A percentile compares a stretch with the other conserved stretches of the same genome.
Evolutionary conservation across 225 moss, liverwort and hornwort species (phyloP).

Genomic region (Polytrichum formosum): DNA sequence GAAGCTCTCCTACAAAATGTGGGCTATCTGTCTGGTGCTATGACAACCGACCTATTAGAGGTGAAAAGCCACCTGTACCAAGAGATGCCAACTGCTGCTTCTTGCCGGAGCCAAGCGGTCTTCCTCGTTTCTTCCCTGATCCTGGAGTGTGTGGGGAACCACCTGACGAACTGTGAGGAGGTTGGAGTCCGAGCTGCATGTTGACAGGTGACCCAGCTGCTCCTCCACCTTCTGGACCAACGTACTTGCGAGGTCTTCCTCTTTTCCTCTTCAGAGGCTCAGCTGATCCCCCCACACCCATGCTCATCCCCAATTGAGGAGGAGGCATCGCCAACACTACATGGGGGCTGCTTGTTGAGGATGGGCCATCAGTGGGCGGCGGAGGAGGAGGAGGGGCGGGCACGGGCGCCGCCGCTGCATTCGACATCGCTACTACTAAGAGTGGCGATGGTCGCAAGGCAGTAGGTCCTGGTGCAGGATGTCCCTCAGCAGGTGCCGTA

Average conservation of each 20-base stretch:
- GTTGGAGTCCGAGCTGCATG: slow-evolving; percentile 40
- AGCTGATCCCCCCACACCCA: slow-evolving; percentile 31
- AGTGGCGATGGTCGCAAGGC: slow-evolving; percentile 20
- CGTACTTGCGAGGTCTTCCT: slow-evolving; percentile 66
- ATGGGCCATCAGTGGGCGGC: neutral
- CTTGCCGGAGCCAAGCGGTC: slow-evolving; percentile 70
- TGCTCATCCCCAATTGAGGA: slow-evolving; percentile 16
- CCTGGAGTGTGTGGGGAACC: slow-evolving; percentile 26
- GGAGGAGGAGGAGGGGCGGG: slow-evolving; percentile 4
- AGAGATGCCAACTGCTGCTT: slow-evolving; percentile 54
- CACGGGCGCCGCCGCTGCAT: neutral
- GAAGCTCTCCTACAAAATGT: too few species aligned
- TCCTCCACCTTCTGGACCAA: slow-evolving; percentile 22
- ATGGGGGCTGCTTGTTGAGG: neutral
- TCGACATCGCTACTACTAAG: slow-evolving; percentile 19
- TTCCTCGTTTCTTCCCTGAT: slow-evolving; percentile 58
- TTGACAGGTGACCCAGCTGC: slow-evolving; percentile 15
- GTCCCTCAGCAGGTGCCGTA: slow-evolving; percentile 3
- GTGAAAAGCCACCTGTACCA: slow-evolving; percentile 21
- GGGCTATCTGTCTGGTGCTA: too few species aligned
- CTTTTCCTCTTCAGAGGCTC: slow-evolving; percentile 60
- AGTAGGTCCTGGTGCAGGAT: neutral
- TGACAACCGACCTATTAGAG: too few species aligned
- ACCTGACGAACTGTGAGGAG: slow-evolving; percentile 10
- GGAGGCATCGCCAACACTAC: slow-evolving; percentile 22